Conservation (phyloP, 1,284 basidiomycete genomes). For the Irpex rosettiformis region DNA sequence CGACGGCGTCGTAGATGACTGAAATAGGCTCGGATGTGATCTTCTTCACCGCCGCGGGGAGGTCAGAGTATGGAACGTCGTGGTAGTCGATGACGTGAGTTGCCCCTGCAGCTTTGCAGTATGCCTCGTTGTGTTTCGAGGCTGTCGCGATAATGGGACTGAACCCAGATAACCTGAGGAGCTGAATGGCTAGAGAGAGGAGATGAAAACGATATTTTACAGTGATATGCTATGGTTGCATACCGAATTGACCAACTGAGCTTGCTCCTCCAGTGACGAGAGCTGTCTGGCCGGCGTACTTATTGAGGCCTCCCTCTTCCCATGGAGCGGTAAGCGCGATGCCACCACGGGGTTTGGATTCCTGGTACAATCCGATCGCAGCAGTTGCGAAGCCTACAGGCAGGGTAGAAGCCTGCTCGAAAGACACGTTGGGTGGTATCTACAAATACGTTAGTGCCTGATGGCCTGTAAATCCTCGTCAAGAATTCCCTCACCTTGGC, state of each 20-base stretch:
- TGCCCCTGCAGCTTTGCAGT: slow-evolving; percentile 47
- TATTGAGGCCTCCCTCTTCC: slow-evolving; percentile 20
- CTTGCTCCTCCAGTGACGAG: slow-evolving; percentile 34
- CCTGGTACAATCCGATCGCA: slow-evolving; percentile 11
- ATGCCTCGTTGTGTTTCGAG: slow-evolving; percentile 35
- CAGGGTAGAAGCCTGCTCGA: slow-evolving; percentile 20
- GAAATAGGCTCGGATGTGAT: slow-evolving; percentile 28
- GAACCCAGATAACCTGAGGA: slow-evolving; percentile 39
- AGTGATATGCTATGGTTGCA: slow-evolving; percentile 1
- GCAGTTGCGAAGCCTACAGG: slow-evolving; percentile 20
- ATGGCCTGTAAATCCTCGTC: neutral
- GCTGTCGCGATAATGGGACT: slow-evolving; percentile 49
- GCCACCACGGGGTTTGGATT: slow-evolving; percentile 15
- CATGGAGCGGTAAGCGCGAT: slow-evolving; percentile 17
- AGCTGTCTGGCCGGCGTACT: slow-evolving; percentile 27
- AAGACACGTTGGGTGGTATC: slow-evolving; percentile 17
- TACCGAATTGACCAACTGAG: slow-evolving; percentile 35
- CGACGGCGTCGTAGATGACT: slow-evolving; percentile 37
- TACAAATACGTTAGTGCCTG: neutral
- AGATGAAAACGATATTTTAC: neutral
- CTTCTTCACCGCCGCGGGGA: slow-evolving; percentile 9
- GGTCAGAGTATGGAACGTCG: slow-evolving; percentile 19
- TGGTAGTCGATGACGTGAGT: slow-evolving; percentile 48
- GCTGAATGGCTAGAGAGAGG: slow-evolving; percentile 21
- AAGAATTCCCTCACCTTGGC: slow-evolving; percentile 13